Evolutionary conservation across 2,329 filamentous ascomycete species (phyloP).

Genomic region (Gnomoniopsis smithogilvyi): DNA sequence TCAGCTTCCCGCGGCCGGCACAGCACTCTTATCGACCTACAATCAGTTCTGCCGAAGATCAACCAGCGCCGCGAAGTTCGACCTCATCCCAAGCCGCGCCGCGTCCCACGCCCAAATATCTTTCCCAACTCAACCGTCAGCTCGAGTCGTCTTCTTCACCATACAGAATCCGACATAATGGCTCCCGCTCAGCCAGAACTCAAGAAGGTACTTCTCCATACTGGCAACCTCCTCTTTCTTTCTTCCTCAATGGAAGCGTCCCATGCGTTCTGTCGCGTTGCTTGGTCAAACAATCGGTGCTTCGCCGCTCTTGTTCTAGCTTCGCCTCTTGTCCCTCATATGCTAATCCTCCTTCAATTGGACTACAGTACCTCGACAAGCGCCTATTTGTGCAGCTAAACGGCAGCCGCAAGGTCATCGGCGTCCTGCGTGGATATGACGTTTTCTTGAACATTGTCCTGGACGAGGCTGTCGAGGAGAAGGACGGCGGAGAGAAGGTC

Average conservation of each 20-base stretch:
- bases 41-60: slow-evolving; percentile 21
- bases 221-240: neutral
- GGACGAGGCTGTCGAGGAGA: slow-evolving; percentile 95
- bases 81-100: slow-evolving; percentile 16
- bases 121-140: slow-evolving; percentile 1
- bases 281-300: no score
- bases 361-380: slow-evolving; percentile 91
- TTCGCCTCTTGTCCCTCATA: neutral
- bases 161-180: slow-evolving; percentile 57
- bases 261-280: neutral
- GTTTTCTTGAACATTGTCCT: slow-evolving; percentile 98
- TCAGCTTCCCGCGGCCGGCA: no score
- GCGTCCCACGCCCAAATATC: neutral
- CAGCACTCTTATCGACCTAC: slow-evolving; percentile 21
- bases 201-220: slow-evolving; percentile 72
- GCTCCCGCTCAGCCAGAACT: slow-evolving; percentile 98
- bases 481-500: slow-evolving; percentile 84
- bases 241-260: neutral
- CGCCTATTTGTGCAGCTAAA: slow-evolving; percentile 96
- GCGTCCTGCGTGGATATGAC: slow-evolving; percentile 92
- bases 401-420: slow-evolving; percentile 95
- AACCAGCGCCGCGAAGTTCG: slow-evolving; percentile 10
- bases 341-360: slow-evolving; percentile 17
- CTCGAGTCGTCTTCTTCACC: slow-evolving; percentile 5
- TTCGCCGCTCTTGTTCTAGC: no score